phyloP scores from a whole-genome alignment of 2,329 filamentous ascomycete species.

The Cryphonectria carpinicola region DNA sequence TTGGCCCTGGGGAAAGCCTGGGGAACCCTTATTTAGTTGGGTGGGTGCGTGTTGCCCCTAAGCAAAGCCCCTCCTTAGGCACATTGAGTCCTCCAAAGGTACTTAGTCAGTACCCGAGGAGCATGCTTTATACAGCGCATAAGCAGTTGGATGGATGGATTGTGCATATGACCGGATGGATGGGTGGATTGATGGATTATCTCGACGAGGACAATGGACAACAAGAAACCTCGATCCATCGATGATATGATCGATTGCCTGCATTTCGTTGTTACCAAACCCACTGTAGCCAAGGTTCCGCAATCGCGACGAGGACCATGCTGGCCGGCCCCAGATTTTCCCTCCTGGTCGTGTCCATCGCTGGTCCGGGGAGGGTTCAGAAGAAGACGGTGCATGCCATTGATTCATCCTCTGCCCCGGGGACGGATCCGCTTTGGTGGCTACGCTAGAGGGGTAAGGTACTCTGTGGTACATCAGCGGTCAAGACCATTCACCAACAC shows the following conservation, averaged over 20 bases:
- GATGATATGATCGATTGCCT: slow-evolving; percentile 1
- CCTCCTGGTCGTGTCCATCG: background rate
- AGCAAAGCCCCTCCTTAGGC: too few species aligned
- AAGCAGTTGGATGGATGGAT: background rate
- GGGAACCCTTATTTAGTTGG: background rate
- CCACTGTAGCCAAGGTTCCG: background rate
- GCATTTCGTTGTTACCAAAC: background rate
- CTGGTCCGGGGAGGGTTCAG: background rate
- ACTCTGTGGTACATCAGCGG: background rate
- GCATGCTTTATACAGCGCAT: background rate
- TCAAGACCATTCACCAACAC: background rate
- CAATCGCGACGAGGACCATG: background rate
- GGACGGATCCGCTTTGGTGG: background rate
- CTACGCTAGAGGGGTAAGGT: background rate
- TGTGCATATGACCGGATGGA: background rate
- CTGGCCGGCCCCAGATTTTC: slow-evolving; percentile 1
- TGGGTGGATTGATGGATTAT: background rate
- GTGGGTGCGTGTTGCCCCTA: background rate
- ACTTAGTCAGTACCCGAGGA: background rate
- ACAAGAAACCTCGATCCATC: background rate
- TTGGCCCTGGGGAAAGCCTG: background rate
- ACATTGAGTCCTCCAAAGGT: background rate
- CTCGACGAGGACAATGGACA: background rate
- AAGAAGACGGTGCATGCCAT: background rate
- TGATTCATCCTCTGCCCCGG: slow-evolving; percentile 3